These are phyloP conservation scores for Alternaria longipes DNA, from an alignment of 2,329 filamentous ascomycete genomes.

Conservation along the genomic window DNA sequence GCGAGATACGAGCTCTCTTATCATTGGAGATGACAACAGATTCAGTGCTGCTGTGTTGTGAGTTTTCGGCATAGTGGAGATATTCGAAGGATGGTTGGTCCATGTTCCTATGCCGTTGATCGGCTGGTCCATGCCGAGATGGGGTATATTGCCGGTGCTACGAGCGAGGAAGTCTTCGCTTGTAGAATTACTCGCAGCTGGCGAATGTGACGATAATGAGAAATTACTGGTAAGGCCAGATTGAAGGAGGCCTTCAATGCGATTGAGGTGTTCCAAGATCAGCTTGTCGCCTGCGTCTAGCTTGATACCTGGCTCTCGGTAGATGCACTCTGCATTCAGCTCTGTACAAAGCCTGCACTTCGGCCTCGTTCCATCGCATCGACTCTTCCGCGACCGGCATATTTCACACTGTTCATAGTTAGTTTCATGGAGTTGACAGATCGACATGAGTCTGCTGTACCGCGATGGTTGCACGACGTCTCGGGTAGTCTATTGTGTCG, in stretches of 20 bases:
- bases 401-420: constrained; percentile 73
- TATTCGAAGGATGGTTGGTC: constrained; percentile 70
- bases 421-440: constrained; percentile 21
- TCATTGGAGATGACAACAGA: constrained; percentile 81
- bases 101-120: constrained; percentile 74
- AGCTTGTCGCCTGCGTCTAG: constrained; percentile 87
- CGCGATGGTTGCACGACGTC: constrained; percentile 54
- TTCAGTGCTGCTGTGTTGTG: constrained; percentile 84
- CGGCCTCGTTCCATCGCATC: constrained; percentile 80
- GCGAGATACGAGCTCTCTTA: constrained; percentile 77
- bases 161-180: constrained; percentile 55
- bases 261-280: constrained; percentile 78
- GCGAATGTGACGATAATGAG: constrained; percentile 66
- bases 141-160: constrained; percentile 49
- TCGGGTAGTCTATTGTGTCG: constrained; percentile 55
- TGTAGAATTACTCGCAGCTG: constrained; percentile 55
- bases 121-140: constrained; percentile 51
- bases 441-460: constrained; percentile 33
- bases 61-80: constrained; percentile 85
- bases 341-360: constrained; percentile 87
- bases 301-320: constrained; percentile 86
- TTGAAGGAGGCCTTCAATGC: constrained; percentile 82
- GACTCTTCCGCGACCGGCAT: constrained; percentile 80
- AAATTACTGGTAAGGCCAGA: constrained; percentile 68
- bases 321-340: constrained; percentile 82